phyloP scores from a whole-genome alignment of 768 basidiomycete species.

The Cantharellus cinnabarinus region DNA sequence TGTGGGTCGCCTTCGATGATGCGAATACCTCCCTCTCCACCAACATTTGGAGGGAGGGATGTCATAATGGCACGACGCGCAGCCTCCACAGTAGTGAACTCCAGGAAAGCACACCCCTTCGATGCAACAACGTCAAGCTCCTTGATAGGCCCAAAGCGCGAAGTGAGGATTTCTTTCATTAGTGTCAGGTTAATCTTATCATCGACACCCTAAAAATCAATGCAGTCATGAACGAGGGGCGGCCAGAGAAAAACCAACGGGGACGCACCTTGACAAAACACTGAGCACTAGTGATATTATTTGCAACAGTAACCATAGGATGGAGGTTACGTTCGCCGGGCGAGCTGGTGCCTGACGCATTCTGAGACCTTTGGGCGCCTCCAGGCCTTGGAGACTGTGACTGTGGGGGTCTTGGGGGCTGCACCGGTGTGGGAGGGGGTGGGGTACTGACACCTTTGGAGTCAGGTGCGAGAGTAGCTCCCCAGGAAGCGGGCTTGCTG shows the following conservation, averaged over 20 bases:
- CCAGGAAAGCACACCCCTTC: constrained; percentile 90
- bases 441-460: constrained; percentile 52
- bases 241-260: not conserved
- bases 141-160: constrained; percentile 63
- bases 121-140: constrained; percentile 72
- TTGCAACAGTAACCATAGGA: constrained; percentile 34
- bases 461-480: constrained; percentile 56
- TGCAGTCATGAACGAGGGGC: constrained; percentile 1
- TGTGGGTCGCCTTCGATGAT: constrained; percentile 36
- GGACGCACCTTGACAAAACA: constrained; percentile 80
- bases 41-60: constrained; percentile 40
- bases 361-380: not conserved
- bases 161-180: constrained; percentile 29
- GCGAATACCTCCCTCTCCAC: constrained; percentile 79
- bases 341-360: constrained; percentile 7
- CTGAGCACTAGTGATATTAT: constrained; percentile 43
- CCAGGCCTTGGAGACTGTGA: no score
- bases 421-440: constrained; percentile 15
- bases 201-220: constrained; percentile 36
- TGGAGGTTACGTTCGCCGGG: constrained; percentile 17
- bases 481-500: constrained; percentile 66
- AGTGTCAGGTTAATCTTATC: constrained; percentile 37
- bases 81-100: constrained; percentile 55
- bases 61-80: constrained; percentile 74
- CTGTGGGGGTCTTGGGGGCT: not conserved